phyloP scores from a whole-genome alignment of 108 stramenopile species.

The Schizochytrium sp. region DNA sequence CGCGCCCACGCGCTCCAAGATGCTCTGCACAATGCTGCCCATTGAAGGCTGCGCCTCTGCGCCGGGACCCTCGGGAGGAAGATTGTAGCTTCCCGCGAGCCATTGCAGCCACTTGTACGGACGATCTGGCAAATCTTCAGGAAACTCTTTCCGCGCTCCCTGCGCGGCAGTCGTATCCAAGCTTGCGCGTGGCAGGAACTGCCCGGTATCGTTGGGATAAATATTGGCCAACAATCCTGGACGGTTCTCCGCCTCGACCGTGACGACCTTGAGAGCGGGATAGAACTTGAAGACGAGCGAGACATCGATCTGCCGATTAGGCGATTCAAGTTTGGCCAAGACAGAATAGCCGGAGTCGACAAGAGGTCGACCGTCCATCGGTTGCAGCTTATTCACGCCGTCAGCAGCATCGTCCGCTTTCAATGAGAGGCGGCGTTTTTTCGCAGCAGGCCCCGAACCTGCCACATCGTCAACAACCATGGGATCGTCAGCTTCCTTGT shows the following conservation, averaged over 20 bases:
- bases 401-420: no score
- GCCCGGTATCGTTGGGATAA: neutral
- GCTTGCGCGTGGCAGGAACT: neutral
- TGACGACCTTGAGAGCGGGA: neutral
- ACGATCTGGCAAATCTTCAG: neutral
- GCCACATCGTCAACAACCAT: no score
- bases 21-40: neutral
- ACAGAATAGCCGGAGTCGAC: neutral
- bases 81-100: neutral
- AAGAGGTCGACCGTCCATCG: neutral
- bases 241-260: neutral
- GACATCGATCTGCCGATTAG: neutral
- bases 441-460: no score
- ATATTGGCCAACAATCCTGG: neutral
- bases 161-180: neutral
- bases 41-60: neutral
- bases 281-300: neutral
- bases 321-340: neutral
- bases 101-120: constrained; percentile 8
- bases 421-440: no score
- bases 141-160: neutral
- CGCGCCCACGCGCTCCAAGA: neutral
- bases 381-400: no score
- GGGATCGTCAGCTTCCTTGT: no score
- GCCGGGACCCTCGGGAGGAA: neutral